Base-by-base conservation (phyloP, 2,329 filamentous ascomycete genomes). In the Fusarium goolgardi region DNA sequence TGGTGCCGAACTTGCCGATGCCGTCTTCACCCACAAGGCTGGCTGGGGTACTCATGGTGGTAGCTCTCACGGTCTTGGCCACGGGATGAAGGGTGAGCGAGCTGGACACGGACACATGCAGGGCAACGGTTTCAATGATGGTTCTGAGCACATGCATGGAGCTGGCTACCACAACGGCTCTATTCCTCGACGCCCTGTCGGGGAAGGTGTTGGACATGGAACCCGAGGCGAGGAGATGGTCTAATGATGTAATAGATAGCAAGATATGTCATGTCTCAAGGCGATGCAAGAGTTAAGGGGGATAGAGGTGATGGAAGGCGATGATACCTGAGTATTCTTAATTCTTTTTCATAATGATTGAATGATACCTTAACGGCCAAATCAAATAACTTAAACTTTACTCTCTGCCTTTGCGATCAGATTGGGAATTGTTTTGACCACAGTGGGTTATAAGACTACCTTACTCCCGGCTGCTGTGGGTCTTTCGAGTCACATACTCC, bases 1-100 rank as follows among this genome's bases (percentile, higher is more conserved):
- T 0, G 75, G 76, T 9, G 77, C 75, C 6, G 83, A 84, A 47
- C 82, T 89, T 49, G 81, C 83, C 55, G 80, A 86, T 55, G 82
- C 86, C 0, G 78, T 87, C 5, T 89, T 85, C 62, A 90, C 88
- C 0, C 80, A 86, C 59, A 84, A 85, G 70, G 88, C 82, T 10
- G 87, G 86, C 1, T 90, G 88, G 88, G 88, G 88, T 20, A 46
- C 62, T 1, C 59, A 67, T 20, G 70, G 70, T 4, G 63, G 67
- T 5, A 59, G 61, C 43, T 49, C 45, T 10, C 23, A 53, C 2
- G 50, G 55, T 15, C 32, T 59, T n/a, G 67, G 66, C 4, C 41
- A 60, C 4, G 51, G 58, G 2, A 27, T 50, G 32, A 50, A 50
- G 47, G 47, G 47, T 5, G 47, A 50, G 18, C 47, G 34, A 25